Evolutionary conservation across 345 rosid genomes (phyloP), one percentile per base, ranked within the genome.

Genomic region (Anacardium occidentale): DNA sequence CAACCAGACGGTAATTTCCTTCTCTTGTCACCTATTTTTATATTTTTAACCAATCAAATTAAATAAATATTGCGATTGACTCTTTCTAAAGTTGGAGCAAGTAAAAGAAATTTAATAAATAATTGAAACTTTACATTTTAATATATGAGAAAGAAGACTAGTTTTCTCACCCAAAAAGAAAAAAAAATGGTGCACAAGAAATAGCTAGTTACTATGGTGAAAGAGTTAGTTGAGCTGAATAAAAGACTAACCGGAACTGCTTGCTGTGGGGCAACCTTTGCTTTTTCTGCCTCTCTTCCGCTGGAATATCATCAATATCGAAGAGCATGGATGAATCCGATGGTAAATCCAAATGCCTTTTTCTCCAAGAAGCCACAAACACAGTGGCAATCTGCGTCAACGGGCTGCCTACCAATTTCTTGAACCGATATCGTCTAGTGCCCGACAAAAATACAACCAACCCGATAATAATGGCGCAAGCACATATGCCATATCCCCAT

Each of bases 401-500:
- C n/a, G 97, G 99, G 67, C 98, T 95, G 6, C 99, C 99, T 8
- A 78, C 89, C 78, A 92, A 77, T 79, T 84, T 87, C 86, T 89
- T 95, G 73, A 95, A 92, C 18, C 99, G 85, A 80, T 92, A 95
- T 21, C 88, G 77, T 32, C 80, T 88, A 0, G 99, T 95, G 3
- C 98, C 98, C 24, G 90, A 82, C 13, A 95, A 71, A 79, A 89
- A 92, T 64, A 88, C 72, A 3, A 81, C 48, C 9, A 92, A 71
- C 0, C 87, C 97, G 44, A 82, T 13, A 50, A 90, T 74, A 8
- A 95, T 92, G 12, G 98, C 90, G 20, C 84, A 80, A 22, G 90
- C 96, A 11, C 99, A 95, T 45, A 88, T 75, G 0, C 99, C 99
- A 58, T 95, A 95, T 0, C 99, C 99, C 94, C 95, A 95, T 62